These are phyloP conservation scores for Fusarium keratoplasticum DNA, from an alignment of 2,329 filamentous ascomycete species.

Conservation along the genomic window DNA sequence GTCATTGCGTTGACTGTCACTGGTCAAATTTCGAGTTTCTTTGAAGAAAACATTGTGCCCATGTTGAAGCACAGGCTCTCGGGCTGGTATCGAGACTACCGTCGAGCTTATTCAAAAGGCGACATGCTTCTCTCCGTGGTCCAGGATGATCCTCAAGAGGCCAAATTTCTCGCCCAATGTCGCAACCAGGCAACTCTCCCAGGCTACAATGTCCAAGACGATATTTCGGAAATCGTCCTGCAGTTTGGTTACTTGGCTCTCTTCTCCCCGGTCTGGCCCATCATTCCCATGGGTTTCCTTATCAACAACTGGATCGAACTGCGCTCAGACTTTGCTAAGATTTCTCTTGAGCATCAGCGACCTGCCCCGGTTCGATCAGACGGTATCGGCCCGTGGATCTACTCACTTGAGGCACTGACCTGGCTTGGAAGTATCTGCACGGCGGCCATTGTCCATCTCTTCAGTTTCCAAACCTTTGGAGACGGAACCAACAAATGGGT, in stretches of 20 bases:
- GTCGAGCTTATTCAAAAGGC: conserved; percentile 50
- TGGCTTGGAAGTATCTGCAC: conserved; percentile 81
- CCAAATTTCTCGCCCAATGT: conserved; percentile 70
- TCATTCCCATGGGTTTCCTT: conserved; percentile 78
- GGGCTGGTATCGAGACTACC: conserved; percentile 59
- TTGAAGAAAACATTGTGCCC: conserved; percentile 78
- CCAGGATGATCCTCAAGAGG: conserved; percentile 72
- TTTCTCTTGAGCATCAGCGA: conserved; percentile 78
- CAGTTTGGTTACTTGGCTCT: conserved; percentile 80
- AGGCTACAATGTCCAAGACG: conserved; percentile 77
- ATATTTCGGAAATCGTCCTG: conserved; percentile 79
- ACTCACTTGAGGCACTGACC: conserved; percentile 74
- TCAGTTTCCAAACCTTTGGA: conserved; percentile 66
- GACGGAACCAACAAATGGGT: conserved; percentile 66
- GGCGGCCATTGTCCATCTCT: conserved; percentile 79
- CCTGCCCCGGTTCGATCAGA: conserved; percentile 77
- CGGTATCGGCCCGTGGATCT: conserved; percentile 79
- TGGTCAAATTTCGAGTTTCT: conserved; percentile 76
- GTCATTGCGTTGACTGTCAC: conserved; percentile 82
- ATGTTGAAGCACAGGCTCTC: conserved; percentile 71
- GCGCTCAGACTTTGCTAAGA: conserved; percentile 81
- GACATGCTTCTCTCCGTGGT: conserved; percentile 58
- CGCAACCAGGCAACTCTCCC: conserved; percentile 76
- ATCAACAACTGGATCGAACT: conserved; percentile 84
- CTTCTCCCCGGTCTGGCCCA: conserved; percentile 81